Evolutionary conservation across 2,329 filamentous ascomycete species (phyloP), one percentile per base, ranked within the genome.

Genomic region (Apiospora pterosperma): DNA sequence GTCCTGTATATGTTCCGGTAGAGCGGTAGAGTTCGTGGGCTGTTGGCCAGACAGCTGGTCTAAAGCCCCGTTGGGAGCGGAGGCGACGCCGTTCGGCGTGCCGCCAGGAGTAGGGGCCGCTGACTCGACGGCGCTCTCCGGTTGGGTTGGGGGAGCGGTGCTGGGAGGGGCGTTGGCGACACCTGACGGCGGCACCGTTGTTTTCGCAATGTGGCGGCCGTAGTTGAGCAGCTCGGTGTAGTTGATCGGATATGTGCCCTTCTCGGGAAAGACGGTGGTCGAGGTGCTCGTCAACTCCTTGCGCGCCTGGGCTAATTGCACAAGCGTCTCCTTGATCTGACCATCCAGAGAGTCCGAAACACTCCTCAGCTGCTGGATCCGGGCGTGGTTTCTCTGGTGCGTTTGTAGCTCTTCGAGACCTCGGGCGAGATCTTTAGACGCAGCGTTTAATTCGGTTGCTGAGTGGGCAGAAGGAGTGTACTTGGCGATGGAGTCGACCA

Each of bases 401-500:
- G 75, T 81, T 75, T 92, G 85, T 21, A 95, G 89, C 75, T 90
- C 81, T 70, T 89, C 84, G 3, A 96, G 81, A 5, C 90, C 88
- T 68, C 83, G 80, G 69, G 81, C 85, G 55, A 96, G 84, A 66
- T 90, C 87, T 48, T 84, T 81, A 73, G 96, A 91, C 28, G 92
- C 92, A 8, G 83, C 81, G 21, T 91, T 81, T 11, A 96, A 86
- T 68, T 93, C 90, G 64, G 86, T 81, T 6, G 90, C 91, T 31
- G 89, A 86, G 39, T 82, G 77, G 5, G 86, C 80, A 7, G 90
- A 92, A 0, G 92, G 92, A 72, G 93, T 92, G 78, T 94, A 95
- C 68, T 92, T 91, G 6, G 91, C 85, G 67, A 96, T 90, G 0
- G 92, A 94, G 75, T 93, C 91, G 70, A 93, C 89, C 38, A 96